Base-by-base conservation (phyloP, 352 stramenopile genomes). In the Phytophthora brassicae region DNA sequence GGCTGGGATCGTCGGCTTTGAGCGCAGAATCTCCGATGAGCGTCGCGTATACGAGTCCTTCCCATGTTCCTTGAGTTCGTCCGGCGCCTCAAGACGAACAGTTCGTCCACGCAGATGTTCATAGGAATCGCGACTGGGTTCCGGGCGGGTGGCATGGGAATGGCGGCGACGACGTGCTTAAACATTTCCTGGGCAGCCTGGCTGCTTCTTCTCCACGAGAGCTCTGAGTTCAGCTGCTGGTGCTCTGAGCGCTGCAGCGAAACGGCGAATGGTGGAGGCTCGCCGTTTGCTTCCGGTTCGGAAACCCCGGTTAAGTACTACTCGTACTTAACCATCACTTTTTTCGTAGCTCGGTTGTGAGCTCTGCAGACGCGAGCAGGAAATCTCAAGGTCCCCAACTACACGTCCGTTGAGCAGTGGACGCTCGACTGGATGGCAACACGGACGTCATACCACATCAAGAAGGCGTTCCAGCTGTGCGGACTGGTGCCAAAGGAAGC, bases 281-380 rank as follows among this genome's bases (percentile, higher is more conserved):
- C 45, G 24, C 45, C 38, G 56, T 45, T 64, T 24, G 33, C 19
- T 11, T 28, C 35, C 56, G 56, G 45, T 57, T 57, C 56, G 56
- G 36, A 57, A 57, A 51, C 28, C 26, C 44, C 43, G n/a, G 17
- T 49, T 56, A 11, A 7, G 42, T n/a, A n/a, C n/a, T n/a, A n/a
- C n/a, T n/a, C n/a, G n/a, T n/a, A n/a, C n/a, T n/a, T n/a, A n/a
- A n/a, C n/a, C n/a, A n/a, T n/a, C n/a, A n/a, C n/a, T n/a, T n/a
- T n/a, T n/a, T n/a, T n/a, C n/a, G n/a, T n/a, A n/a, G n/a, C n/a
- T n/a, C n/a, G n/a, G n/a, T n/a, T n/a, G n/a, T n/a, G n/a, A 31
- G 26, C 26, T 31, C 8, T 31, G 8, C 26, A 31, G 26, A 31
- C 26, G 26, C 26, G 26, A 31, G 26, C 26, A 31, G 26, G 26